Conservation (phyloP, 306 rosid species). For the Malus sieversii region DNA sequence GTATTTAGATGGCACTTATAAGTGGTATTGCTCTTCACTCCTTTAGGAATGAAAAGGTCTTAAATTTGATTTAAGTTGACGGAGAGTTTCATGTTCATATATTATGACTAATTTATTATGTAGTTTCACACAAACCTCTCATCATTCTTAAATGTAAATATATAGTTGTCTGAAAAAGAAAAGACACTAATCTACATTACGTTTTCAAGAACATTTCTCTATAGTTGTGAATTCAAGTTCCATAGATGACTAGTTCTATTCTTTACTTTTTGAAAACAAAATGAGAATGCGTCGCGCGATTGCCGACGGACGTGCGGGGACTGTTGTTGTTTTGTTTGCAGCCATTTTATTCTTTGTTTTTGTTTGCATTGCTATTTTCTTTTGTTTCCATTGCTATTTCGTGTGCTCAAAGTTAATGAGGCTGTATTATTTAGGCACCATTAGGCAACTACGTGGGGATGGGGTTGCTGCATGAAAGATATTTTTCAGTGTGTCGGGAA, state of each 20-base stretch:
- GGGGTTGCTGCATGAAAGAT: background rate
- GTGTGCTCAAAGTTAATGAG: background rate
- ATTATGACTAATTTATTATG: too few relatives aligned
- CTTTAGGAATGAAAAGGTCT: accelerated
- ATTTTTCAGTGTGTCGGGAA: background rate
- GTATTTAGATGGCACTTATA: too few relatives aligned
- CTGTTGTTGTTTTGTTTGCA: background rate
- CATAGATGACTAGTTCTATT: background rate
- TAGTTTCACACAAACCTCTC: background rate
- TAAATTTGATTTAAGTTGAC: too few relatives aligned
- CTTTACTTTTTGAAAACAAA: background rate
- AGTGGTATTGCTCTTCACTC: background rate
- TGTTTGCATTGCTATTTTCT: slow-evolving; percentile 7
- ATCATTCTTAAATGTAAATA: too few relatives aligned
- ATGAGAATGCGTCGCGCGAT: background rate
- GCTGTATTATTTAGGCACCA: background rate
- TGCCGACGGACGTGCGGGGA: background rate
- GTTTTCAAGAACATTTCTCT: too few relatives aligned
- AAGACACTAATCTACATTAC: background rate
- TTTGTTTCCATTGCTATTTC: slow-evolving; percentile 1
- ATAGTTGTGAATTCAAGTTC: too few relatives aligned
- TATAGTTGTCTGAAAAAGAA: background rate
- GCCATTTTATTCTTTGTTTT: slow-evolving; percentile 31
- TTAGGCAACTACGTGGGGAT: background rate
- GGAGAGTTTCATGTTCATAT: background rate